These are phyloP conservation scores for Chrysoporthe cubensis DNA, from an alignment of 2,329 filamentous ascomycete species.

Conservation along the genomic window DNA sequence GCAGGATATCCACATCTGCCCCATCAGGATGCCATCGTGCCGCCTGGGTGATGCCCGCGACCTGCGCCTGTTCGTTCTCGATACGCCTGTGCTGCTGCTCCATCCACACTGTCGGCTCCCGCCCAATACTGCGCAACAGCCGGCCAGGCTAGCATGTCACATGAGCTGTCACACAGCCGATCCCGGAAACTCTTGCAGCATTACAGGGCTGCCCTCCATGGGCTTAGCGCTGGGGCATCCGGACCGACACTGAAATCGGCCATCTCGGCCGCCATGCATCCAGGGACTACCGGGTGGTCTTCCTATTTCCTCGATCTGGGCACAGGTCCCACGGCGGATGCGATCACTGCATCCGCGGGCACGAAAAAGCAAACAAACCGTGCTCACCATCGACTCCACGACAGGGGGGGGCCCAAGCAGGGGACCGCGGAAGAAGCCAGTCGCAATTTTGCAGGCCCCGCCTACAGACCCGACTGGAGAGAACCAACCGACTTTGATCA, in stretches of 20 bases:
- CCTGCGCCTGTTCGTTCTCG: background rate
- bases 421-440: background rate
- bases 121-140: background rate
- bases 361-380: slow-evolving; percentile 8
- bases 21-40: background rate
- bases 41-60: background rate
- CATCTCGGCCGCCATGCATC: background rate
- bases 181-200: background rate
- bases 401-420: background rate
- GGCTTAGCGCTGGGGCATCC: slow-evolving; percentile 7
- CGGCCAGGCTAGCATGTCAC: background rate
- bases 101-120: background rate
- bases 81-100: background rate
- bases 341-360: slow-evolving; percentile 8
- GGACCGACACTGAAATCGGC: background rate
- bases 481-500: background rate
- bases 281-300: background rate
- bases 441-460: background rate
- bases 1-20: slow-evolving; percentile 1
- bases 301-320: background rate
- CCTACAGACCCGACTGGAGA: background rate
- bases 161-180: slow-evolving; percentile 2
- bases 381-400: background rate
- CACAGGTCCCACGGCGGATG: background rate
- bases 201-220: background rate